Conservation (phyloP, 2,329 filamentous ascomycete species). For the Bipolaris bicolor region DNA sequence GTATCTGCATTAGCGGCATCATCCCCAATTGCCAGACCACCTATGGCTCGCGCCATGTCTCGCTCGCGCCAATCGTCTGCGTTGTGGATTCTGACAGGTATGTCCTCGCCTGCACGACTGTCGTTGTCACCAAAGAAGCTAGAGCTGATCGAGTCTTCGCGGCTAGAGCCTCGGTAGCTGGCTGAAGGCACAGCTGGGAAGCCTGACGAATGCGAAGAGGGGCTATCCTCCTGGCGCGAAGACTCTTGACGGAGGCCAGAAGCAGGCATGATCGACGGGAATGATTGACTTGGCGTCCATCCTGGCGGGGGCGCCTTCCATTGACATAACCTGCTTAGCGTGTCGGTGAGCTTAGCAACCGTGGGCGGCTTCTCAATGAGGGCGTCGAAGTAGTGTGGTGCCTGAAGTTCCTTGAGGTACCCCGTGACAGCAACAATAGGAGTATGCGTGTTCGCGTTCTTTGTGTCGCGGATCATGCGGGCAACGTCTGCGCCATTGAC, state of each 20-base stretch:
- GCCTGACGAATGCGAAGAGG: slow-evolving; percentile 77
- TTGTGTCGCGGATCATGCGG: slow-evolving; percentile 96
- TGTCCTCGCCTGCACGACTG: slow-evolving; percentile 73
- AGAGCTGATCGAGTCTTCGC: slow-evolving; percentile 87
- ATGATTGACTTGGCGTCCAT: slow-evolving; percentile 51
- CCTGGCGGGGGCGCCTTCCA: slow-evolving; percentile 82
- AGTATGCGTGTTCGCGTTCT: slow-evolving; percentile 91
- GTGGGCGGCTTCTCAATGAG: slow-evolving; percentile 97
- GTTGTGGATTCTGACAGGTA: slow-evolving; percentile 75
- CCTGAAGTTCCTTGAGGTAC: slow-evolving; percentile 95
- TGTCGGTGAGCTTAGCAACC: slow-evolving; percentile 86
- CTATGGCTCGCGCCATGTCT: slow-evolving; percentile 55
- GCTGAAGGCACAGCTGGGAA: slow-evolving; percentile 74
- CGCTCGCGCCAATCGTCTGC: slow-evolving; percentile 78
- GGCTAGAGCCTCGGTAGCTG: slow-evolving; percentile 78
- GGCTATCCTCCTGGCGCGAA: slow-evolving; percentile 74
- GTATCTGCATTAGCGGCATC: slow-evolving; percentile 56
- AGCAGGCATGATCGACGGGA: slow-evolving; percentile 55
- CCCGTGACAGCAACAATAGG: slow-evolving; percentile 96
- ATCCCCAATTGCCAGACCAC: slow-evolving; percentile 78
- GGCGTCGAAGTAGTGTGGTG: slow-evolving; percentile 93
- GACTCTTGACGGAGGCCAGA: slow-evolving; percentile 71
- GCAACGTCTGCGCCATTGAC: slow-evolving; percentile 95
- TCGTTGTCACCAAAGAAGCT: slow-evolving; percentile 88
- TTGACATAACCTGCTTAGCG: slow-evolving; percentile 84